Evolutionary conservation across 495 filamentous ascomycete species (phyloP), one percentile per base, ranked within the genome.

Genomic region (Trichoderma parareesei): DNA sequence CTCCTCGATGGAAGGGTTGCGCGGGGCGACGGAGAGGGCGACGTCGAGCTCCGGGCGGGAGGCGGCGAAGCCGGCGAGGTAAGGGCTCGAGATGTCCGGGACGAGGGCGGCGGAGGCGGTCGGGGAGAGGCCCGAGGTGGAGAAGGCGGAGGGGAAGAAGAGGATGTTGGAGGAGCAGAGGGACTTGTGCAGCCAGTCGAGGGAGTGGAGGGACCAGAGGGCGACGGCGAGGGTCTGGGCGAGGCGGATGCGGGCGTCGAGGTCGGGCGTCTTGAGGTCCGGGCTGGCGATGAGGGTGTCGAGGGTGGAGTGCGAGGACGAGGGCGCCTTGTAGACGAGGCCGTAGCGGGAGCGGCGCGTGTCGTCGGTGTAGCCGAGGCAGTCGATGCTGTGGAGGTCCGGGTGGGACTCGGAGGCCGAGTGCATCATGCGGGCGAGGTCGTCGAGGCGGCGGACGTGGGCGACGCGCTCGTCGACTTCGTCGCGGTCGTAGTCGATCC

Each of bases 101-200:
- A 69, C 65, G 33, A 61, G 63, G 16, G 69, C 70, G 18, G 65
- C 60, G 37, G 61, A 41, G 14, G 65, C 64, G 3, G 69, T 68
- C 33, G 67, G 67, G 63, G 46, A 64, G 38, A 59, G 71, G 40
- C 53, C 65, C 20, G 65, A 65, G 16, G 60, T 44, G 16, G 69
- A 63, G 55, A 66, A 64, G 16, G 65, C 65, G 1, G 67, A 70
- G 35, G 66, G 67, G 65, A 76, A 76, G 68, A 77, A 77, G 43
- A 76, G 66, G 35, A 76, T 71, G 42, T 62, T 62, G 64, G 40
- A 40, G 40, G 65, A 66, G 62, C 67, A 71, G 61, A 76, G 66
- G 5, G 74, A 70, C 66, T 77, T 76, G 65, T 77, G 75, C 18
- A 77, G 69, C 74, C 73, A 77, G 63, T 76, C 72, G 38, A 76